Evolutionary conservation across 2,329 filamentous ascomycete genomes (phyloP), one percentile per base, ranked within the genome.

Genomic region (Exserohilum turcica): DNA sequence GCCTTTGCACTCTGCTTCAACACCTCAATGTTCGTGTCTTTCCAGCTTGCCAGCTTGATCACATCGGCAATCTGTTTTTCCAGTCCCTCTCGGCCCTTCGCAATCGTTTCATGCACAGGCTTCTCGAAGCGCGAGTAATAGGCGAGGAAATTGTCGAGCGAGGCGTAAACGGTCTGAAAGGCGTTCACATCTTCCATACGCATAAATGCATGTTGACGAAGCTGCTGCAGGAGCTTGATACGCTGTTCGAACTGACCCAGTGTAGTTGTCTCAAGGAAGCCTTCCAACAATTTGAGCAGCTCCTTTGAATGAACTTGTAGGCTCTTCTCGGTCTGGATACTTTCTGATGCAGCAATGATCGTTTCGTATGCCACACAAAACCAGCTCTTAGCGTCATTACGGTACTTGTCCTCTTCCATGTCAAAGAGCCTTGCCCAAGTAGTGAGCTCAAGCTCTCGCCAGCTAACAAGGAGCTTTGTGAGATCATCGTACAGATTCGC

Each of bases 321-420:
- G 40, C 86, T 83, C 18, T 83, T 75, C 1, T 79, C 81, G 19
- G 82, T 80, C 2, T 70, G 78, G 55, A 93, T 81, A 16, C 84
- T 82, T 48, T 90, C 79, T 0, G 92, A 89, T 8, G 87, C 88
- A 3, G 86, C 88, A 62, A 99, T 83, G 36, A 96, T 85, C 4
- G 88, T 91, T 74, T 97, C 91, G 67, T 97, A 99, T 1, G 93
- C 92, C 54, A 97, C 83, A 65, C 97, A 99, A 88, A 92, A 99
- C 94, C 94, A 99, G 13, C 89, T 88, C 64, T 86, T 87, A 2
- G 93, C 92, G 67, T 91, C 88, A 43, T 90, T 84, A 18, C 87
- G 80, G 64, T 87, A 92, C 65, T 89, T 91, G 47, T 84, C 81
- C 32, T 86, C 82, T 73, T 99, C 94, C 72, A 90, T 86, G 62